phyloP scores from a whole-genome alignment of 2,329 filamentous ascomycete genomes.

The Penicillium sp. region DNA sequence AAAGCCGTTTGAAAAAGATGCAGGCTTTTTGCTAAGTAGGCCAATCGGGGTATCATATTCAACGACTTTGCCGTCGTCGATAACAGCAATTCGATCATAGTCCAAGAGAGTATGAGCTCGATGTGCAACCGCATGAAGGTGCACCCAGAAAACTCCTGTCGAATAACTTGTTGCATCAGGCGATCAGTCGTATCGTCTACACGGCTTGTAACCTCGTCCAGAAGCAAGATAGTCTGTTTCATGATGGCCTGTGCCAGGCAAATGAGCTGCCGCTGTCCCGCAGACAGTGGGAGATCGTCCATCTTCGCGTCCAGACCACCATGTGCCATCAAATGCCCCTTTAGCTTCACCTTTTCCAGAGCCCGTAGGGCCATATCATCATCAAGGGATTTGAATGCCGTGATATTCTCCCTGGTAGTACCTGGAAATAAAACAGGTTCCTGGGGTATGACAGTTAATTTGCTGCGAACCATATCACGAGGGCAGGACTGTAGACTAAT shows the following conservation, averaged over 20 bases:
- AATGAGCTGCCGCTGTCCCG: background rate
- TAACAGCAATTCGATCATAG: background rate
- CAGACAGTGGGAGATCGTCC: background rate
- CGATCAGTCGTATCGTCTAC: background rate
- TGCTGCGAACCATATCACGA: background rate
- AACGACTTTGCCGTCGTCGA: background rate
- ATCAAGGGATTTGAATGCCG: background rate
- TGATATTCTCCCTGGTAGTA: background rate
- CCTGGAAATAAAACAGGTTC: background rate
- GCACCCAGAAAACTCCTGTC: background rate
- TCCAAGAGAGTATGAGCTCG: background rate
- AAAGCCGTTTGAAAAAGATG: too few species aligned
- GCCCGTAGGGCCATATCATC: background rate
- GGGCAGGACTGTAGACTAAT: background rate
- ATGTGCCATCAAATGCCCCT: background rate
- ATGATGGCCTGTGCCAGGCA: background rate
- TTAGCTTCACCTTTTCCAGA: background rate
- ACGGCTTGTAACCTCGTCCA: background rate
- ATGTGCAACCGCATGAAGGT: background rate
- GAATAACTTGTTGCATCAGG: background rate
- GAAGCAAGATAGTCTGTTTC: background rate
- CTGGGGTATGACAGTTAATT: slow-evolving; percentile 25
- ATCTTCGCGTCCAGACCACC: background rate
- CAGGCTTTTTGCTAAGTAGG: background rate
- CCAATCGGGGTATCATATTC: background rate